Evolutionary conservation across 148 eudicot genomes (phyloP).

Genomic region (Fagopyrum tataricum): DNA sequence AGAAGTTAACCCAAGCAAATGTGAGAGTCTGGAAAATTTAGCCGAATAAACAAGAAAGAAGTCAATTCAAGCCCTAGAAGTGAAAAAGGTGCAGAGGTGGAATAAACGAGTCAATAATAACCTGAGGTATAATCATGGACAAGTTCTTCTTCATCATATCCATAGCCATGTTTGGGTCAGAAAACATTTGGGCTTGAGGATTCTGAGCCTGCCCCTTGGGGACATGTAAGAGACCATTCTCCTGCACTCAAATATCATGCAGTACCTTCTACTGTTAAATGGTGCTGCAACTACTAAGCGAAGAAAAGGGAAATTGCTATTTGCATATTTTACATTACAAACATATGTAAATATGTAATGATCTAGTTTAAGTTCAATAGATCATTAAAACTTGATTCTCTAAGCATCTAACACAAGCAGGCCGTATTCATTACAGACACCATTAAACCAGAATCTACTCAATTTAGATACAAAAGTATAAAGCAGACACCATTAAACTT

Average conservation of each 20-base stretch:
- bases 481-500: no score
- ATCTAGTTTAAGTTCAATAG: neutral
- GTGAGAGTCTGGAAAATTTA: constrained; percentile 68
- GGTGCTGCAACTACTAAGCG: neutral
- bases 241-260: constrained; percentile 39
- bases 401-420: no score
- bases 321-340: neutral
- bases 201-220: constrained; percentile 89
- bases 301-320: neutral
- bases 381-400: neutral
- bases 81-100: constrained; percentile 88
- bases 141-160: constrained; percentile 99
- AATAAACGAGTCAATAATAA: constrained; percentile 14
- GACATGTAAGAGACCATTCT: constrained; percentile 81
- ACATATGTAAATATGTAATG: neutral
- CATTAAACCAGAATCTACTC: no score
- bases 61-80: constrained; percentile 41
- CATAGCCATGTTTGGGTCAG: constrained; percentile 99
- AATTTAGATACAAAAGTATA: no score
- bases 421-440: no score
- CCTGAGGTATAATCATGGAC: constrained; percentile 53
- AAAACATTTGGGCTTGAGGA: constrained; percentile 97
- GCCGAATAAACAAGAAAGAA: neutral
- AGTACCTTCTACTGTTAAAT: neutral
- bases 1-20: constrained; percentile 95